These are phyloP conservation scores for Amaranthus palmeri DNA, from an alignment of 148 eudicot species.

Conservation along the genomic window DNA sequence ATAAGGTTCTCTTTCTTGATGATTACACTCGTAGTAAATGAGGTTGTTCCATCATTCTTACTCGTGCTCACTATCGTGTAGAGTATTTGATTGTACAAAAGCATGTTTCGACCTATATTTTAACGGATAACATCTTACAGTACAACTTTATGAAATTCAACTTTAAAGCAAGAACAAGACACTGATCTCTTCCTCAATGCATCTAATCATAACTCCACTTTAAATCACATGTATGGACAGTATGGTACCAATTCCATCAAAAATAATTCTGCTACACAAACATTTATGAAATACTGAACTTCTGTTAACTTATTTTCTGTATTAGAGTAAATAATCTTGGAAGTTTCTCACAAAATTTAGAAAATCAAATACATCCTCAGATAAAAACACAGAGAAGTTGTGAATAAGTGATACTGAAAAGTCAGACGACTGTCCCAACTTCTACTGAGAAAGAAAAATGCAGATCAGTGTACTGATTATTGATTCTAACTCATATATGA, in stretches of 20 bases:
- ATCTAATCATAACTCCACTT: background rate
- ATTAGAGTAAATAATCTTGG: background rate
- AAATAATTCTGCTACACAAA: background rate
- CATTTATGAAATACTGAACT: background rate
- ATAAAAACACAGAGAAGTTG: background rate
- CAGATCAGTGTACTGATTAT: background rate
- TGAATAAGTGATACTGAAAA: background rate
- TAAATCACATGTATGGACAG: background rate
- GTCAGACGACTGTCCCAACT: background rate
- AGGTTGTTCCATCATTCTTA: background rate
- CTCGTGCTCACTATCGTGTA: background rate
- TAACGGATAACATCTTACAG: background rate
- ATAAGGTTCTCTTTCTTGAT: conserved; percentile 10
- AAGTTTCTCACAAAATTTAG: background rate
- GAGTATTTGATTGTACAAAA: background rate
- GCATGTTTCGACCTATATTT: background rate
- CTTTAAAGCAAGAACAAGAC: background rate
- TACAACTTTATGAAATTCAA: background rate
- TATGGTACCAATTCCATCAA: background rate
- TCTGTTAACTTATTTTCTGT: background rate
- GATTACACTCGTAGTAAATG: background rate
- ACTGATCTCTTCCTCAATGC: background rate
- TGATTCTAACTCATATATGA: background rate
- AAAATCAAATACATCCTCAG: background rate
- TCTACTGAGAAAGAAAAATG: background rate